Percentiles rank a stretch among this genome's conserved stretches.
phyloP scores from a whole-genome alignment of 805 yeast species.

The Cyberlindnera japonica region DNA sequence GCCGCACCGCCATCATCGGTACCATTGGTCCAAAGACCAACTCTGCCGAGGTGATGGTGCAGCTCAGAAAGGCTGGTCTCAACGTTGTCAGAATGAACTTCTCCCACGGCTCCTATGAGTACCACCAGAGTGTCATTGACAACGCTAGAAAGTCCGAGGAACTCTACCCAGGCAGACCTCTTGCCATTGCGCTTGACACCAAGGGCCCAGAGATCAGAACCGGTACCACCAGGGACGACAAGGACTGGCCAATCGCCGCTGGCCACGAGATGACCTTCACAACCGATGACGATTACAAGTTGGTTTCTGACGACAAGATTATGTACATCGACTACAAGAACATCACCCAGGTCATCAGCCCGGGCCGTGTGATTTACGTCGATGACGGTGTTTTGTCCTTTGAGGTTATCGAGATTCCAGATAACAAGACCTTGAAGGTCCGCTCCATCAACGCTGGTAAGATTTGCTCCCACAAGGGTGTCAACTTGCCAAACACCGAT shows the following conservation, averaged over 20 bases:
- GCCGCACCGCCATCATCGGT: slow-evolving; percentile 97
- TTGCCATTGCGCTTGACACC: slow-evolving; percentile 97
- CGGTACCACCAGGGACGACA: slow-evolving; percentile 80
- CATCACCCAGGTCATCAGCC: slow-evolving; percentile 88
- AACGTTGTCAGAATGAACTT: slow-evolving; percentile 99
- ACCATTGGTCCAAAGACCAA: slow-evolving; percentile 99
- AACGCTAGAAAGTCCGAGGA: slow-evolving; percentile 93
- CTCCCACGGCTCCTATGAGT: slow-evolving; percentile 96
- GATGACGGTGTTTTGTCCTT: slow-evolving; percentile 98
- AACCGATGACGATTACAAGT: slow-evolving; percentile 79
- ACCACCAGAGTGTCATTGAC: slow-evolving; percentile 96
- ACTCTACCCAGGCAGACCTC: slow-evolving; percentile 89
- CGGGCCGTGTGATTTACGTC: slow-evolving; percentile 87
- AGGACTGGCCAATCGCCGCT: slow-evolving; percentile 78
- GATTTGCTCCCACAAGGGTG: slow-evolving; percentile 98
- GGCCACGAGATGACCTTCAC: slow-evolving; percentile 91
- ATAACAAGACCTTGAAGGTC: slow-evolving; percentile 79
- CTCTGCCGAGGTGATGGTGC: slow-evolving; percentile 75
- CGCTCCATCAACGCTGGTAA: slow-evolving; percentile 90
- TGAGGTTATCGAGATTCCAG: slow-evolving; percentile 81
- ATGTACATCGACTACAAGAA: slow-evolving; percentile 94
- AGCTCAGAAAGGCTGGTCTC: slow-evolving; percentile 93
- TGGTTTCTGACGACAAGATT: slow-evolving; percentile 67
- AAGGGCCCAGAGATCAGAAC: slow-evolving; percentile 99
- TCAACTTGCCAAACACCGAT: slow-evolving; percentile 97